Percentiles rank a stretch among this genome's conserved stretches.
Conservation (phyloP, 345 rosid species). For the Acer negundo region DNA sequence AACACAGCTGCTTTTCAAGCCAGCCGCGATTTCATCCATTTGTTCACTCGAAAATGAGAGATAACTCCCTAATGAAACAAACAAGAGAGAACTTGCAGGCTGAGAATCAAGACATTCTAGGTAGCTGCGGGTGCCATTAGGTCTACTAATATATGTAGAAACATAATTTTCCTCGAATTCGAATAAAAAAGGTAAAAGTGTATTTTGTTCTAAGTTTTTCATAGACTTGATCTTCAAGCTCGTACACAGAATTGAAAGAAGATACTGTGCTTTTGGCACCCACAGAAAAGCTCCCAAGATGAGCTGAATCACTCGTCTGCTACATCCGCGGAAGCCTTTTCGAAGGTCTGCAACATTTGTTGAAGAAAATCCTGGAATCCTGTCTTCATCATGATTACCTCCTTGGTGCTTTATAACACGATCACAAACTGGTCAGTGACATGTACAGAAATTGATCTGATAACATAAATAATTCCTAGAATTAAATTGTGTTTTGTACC, state of each 20-base stretch:
- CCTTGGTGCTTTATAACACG: too few species aligned
- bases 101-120: constrained; percentile 45
- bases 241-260: constrained; percentile 30
- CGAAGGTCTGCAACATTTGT: constrained; percentile 9
- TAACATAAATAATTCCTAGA: too few species aligned
- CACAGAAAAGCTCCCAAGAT: background rate
- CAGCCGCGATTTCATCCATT: constrained; percentile 45
- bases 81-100: constrained; percentile 38
- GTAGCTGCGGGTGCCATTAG: constrained; percentile 5
- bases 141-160: background rate
- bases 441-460: too few species aligned
- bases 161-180: constrained; percentile 8
- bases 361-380: constrained; percentile 18
- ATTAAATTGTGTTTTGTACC: too few species aligned
- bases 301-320: too few species aligned
- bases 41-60: constrained; percentile 36
- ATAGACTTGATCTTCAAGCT: constrained; percentile 31
- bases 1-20: constrained; percentile 35
- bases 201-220: constrained; percentile 16
- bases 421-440: too few species aligned
- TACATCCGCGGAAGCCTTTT: too few species aligned
- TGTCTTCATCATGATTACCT: too few species aligned
- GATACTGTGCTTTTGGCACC: constrained; percentile 24
- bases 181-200: constrained; percentile 30
- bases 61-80: constrained; percentile 47